A percentile compares a stretch with the other conserved stretches of the same genome.
phyloP scores from a whole-genome alignment of 2,329 filamentous ascomycete genomes.

The Ophiostoma ulmi region DNA sequence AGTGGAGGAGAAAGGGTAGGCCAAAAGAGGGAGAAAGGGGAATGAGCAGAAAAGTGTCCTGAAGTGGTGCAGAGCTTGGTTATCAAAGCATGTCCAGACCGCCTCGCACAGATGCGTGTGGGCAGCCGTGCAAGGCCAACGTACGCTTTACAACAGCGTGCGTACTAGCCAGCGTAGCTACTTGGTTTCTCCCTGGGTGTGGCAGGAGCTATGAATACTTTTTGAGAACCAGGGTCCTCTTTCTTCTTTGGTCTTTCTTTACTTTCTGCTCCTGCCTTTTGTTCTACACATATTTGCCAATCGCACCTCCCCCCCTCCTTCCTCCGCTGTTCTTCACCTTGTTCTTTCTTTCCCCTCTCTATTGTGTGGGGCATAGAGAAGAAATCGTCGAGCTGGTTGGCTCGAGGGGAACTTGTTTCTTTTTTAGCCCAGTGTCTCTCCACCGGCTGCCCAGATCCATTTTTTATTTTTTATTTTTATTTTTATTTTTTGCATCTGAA shows the following conservation, averaged over 20 bases:
- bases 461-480: neutral
- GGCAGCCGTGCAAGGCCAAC: neutral
- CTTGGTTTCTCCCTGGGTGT: too few species aligned
- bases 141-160: neutral
- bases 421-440: slow-evolving; percentile 16
- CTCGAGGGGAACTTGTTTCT: slow-evolving; percentile 3
- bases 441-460: slow-evolving; percentile 13
- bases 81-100: slow-evolving; percentile 5
- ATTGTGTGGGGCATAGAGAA: neutral
- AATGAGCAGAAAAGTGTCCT: slow-evolving; percentile 12
- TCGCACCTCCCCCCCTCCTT: neutral
- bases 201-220: slow-evolving; percentile 5
- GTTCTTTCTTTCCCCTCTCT: neutral
- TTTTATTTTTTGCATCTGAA: neutral
- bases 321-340: slow-evolving; percentile 8
- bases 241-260: neutral
- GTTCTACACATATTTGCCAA: neutral
- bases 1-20: neutral
- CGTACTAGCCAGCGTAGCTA: neutral
- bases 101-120: slow-evolving; percentile 3
- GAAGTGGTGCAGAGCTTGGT: neutral
- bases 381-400: slow-evolving; percentile 20
- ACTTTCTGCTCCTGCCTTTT: neutral
- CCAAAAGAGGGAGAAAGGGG: neutral
- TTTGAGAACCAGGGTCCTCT: neutral